These are phyloP conservation scores for Caulochytrium protostelioides DNA, from an alignment of 371 early-diverging fungal genomes.

Conservation along the genomic window DNA sequence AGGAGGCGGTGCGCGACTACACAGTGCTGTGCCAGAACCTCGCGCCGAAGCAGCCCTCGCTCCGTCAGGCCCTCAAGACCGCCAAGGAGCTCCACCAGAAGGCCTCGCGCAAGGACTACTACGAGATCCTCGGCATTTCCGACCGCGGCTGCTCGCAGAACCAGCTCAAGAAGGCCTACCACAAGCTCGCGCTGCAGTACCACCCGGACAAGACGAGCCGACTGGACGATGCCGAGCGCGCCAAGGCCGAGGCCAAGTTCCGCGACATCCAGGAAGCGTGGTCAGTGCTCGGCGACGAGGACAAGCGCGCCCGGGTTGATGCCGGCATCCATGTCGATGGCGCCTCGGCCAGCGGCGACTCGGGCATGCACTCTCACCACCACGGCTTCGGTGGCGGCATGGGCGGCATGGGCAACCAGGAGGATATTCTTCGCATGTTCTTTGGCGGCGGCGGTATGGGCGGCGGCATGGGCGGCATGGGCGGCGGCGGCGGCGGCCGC, in stretches of 20 bases:
- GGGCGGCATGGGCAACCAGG: too few relatives aligned
- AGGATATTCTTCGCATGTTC: conserved; percentile 11
- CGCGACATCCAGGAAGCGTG: conserved; percentile 67
- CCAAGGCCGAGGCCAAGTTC: conserved; percentile 48
- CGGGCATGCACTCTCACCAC: too few relatives aligned
- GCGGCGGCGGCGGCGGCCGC: conserved; percentile 1
- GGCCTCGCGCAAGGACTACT: conserved; percentile 57
- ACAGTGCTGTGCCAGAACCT: conserved; percentile 26
- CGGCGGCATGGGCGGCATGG: conserved; percentile 5
- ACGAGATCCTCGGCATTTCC: conserved; percentile 49
- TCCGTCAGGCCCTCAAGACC: conserved; percentile 8
- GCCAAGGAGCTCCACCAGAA: conserved; percentile 28
- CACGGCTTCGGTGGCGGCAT: conserved; percentile 24
- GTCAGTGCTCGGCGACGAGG: conserved; percentile 36
- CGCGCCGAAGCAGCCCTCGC: neutral
- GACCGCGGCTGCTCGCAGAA: conserved; percentile 23
- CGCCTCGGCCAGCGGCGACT: conserved; percentile 16
- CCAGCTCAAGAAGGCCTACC: conserved; percentile 54
- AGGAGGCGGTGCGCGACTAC: conserved; percentile 59
- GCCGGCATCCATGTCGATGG: conserved; percentile 41
- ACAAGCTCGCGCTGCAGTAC: conserved; percentile 47
- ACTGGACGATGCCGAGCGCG: conserved; percentile 26
- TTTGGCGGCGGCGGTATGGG: conserved; percentile 3
- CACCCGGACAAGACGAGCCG: conserved; percentile 60
- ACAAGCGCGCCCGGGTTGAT: conserved; percentile 39